Evolutionary conservation across 169 alveolate species (phyloP), one percentile per base, ranked within the genome.

Genomic region (Nephromyces sp.): DNA sequence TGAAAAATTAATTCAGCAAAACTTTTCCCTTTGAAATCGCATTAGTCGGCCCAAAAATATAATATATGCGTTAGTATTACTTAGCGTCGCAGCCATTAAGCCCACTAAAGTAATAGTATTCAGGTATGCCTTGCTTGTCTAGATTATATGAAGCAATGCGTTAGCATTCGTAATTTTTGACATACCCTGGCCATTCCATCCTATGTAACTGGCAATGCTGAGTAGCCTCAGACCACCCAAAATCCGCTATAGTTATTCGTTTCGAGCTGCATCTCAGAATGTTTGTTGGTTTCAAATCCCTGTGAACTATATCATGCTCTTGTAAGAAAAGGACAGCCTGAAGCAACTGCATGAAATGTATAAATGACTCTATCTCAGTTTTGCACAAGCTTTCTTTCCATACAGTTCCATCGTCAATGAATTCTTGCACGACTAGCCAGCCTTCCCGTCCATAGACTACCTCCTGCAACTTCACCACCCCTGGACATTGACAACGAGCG

Each of bases 391-490:
- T 72, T 29, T 87, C 91, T 33, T 82, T 65, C 92, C 92, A 87
- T 31, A 87, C 73, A 3, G 90, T 87, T 8, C 92, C 92, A 64
- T 83, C 92, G 65, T 84, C 86, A 30, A 84, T 90, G 66, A 75
- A 86, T 52, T 87, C 92, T 72, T 82, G 92, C 61, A 85, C 80
- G 24, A 87, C 32, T 24, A 87, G 74, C 80, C 89, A 74, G 6
- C 92, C 92, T 52, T 87, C 92, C 28, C 79, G 72, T 1, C 92
- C 91, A 32, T 80, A 86, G 33, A 85, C 84, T n/a, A 87, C 85
- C 52, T 85, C 83, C 24, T 82, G 88, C 28, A 87, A 66, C 53
- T 79, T 78, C 6, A 87, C 89, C 2, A 85, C 91, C 1, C 92
- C 92, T 6, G 91, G 92, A 69, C 92, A 87, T 72, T 87, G 92